A percentile compares a stretch with the other conserved stretches of the same genome.
Conservation (phyloP, 352 stramenopile genomes). For the Phytophthora hybrid region DNA sequence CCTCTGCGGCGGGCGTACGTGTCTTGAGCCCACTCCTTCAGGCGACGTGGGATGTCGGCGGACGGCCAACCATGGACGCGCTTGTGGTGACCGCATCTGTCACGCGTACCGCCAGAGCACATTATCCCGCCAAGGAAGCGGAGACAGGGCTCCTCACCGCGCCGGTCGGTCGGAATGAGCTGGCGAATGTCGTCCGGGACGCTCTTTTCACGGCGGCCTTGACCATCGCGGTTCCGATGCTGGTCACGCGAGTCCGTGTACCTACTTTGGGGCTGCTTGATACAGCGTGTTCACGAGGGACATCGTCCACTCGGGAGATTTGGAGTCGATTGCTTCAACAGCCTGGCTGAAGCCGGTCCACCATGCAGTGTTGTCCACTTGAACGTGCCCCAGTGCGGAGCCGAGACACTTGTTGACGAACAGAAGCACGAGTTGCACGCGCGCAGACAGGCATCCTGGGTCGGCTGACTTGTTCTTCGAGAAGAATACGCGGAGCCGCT, state of each 20-base stretch:
- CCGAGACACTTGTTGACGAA: constrained; percentile 9
- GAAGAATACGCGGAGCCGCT: not conserved
- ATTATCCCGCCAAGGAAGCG: not conserved
- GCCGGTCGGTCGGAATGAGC: not conserved
- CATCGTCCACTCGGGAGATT: constrained; percentile 1
- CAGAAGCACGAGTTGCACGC: constrained; percentile 1
- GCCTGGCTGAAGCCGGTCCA: not conserved
- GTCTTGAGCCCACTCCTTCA: constrained; percentile 5
- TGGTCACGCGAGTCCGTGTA: constrained; percentile 1
- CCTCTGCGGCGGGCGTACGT: constrained; percentile 2
- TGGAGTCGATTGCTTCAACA: constrained; percentile 20
- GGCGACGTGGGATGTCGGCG: constrained; percentile 4
- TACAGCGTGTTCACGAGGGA: too few species aligned
- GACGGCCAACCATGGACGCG: constrained; percentile 8
- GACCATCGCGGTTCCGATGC: not conserved
- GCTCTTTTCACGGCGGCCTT: constrained; percentile 10
- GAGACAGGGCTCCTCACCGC: constrained; percentile 16
- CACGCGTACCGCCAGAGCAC: constrained; percentile 5
- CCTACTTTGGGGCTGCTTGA: too few species aligned
- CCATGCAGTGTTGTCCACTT: not conserved
- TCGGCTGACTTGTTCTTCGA: constrained; percentile 27
- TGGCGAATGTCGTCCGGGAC: constrained; percentile 6
- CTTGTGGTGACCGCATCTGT: constrained; percentile 1
- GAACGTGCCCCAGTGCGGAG: not conserved
- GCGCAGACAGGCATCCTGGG: not conserved